Conservation (phyloP, 768 basidiomycete genomes). For the Wakefieldia striispora region DNA sequence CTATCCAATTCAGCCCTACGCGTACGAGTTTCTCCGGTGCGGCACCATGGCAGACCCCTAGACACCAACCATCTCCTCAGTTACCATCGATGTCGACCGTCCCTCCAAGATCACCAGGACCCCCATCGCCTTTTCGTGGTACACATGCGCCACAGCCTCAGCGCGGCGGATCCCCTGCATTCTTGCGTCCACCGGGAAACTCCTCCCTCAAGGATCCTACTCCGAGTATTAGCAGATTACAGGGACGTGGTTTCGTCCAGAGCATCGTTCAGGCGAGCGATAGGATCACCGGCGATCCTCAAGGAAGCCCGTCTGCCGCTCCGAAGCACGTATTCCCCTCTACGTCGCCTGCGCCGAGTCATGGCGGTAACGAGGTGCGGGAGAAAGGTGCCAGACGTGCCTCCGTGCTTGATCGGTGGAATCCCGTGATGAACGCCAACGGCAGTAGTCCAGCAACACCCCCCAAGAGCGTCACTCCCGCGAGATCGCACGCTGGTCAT, state of each 20-base stretch:
- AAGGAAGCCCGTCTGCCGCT: slow-evolving; percentile 32
- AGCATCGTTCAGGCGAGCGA: slow-evolving; percentile 73
- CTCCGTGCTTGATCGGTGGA: slow-evolving; percentile 76
- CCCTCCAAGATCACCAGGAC: slow-evolving; percentile 20
- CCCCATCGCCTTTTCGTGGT: slow-evolving; percentile 42
- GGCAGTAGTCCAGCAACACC: slow-evolving; percentile 36
- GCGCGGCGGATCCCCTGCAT: slow-evolving; percentile 51
- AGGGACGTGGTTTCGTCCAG: slow-evolving; percentile 85
- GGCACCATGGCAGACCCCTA: slow-evolving; percentile 23
- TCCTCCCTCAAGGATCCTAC: slow-evolving; percentile 66
- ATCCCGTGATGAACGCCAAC: slow-evolving; percentile 33
- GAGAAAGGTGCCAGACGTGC: slow-evolving; percentile 33
- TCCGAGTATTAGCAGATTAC: slow-evolving; percentile 77
- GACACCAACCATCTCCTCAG: slow-evolving; percentile 33
- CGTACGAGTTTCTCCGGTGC: slow-evolving; percentile 15
- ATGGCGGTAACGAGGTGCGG: slow-evolving; percentile 38
- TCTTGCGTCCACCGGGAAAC: slow-evolving; percentile 44
- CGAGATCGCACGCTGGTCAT: slow-evolving; percentile 40
- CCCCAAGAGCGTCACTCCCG: slow-evolving; percentile 39
- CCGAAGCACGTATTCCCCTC: slow-evolving; percentile 28
- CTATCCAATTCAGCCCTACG: slow-evolving; percentile 15
- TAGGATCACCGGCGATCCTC: slow-evolving; percentile 39
- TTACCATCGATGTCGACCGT: slow-evolving; percentile 29
- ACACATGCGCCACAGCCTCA: slow-evolving; percentile 42
- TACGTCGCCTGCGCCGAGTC: slow-evolving; percentile 31